Evolutionary conservation across 345 rosid genomes (phyloP), one percentile per base, ranked within the genome.

Genomic region (Lenwebbia sp.): DNA sequence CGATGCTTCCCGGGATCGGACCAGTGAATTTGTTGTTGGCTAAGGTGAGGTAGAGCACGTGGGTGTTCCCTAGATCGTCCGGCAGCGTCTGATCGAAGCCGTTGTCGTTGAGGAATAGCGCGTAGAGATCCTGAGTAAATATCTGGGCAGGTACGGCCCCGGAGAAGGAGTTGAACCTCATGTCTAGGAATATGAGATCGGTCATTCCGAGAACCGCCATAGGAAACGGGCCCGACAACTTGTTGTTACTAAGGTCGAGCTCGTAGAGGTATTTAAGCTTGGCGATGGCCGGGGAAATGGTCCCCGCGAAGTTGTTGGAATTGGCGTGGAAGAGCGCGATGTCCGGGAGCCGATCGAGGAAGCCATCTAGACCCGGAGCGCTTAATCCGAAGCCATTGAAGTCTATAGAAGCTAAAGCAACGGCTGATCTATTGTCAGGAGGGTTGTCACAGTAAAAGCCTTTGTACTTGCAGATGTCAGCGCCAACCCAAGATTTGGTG

Each of bases 241-340:
- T 87, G 88, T 96, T 96, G 92, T 94, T 95, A 81, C 98, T 96
- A 47, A 95, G 89, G 88, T 96, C 99, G 33, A 96, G 91, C 90
- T 96, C 99, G 87, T 95, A 96, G 83, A 96, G 95, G 82, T 94
- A 96, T 28, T 84, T 90, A 83, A 96, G 98, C 74, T 92, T 89
- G 57, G 93, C 87, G 54, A 96, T 93, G 37, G 88, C 88, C 2
- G 95, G 85, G 3, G 97, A 93, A 82, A 94, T 65, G 2, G 90
- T 56, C 44, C 99, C 99, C 2, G 91, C 62, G 55, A 96, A 96
- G 86, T 88, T 89, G 91, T 96, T 96, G 83, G 98, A 94, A 87
- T 96, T 96, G 26, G 95, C 99, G 53, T 96, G 98, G 89, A 95
- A 96, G 83, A 96, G 90, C 22, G 96, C 98, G 51, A 95, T 87